Base-by-base conservation (phyloP, 2,329 filamentous ascomycete genomes). In the Acrocalymma vagum region DNA sequence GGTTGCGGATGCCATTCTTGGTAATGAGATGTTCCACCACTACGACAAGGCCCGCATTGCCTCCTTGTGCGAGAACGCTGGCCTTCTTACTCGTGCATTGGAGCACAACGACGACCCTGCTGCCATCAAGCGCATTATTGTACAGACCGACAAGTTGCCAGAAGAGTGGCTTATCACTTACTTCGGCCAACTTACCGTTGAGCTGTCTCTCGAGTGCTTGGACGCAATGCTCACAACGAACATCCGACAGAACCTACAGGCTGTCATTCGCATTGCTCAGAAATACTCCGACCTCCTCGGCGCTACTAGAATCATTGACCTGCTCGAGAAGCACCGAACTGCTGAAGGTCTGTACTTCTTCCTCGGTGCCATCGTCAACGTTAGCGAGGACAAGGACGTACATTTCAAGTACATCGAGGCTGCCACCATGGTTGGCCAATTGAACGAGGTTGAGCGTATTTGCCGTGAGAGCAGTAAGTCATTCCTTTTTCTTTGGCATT, bases 341-440 rank as follows among this genome's bases (percentile, higher is more conserved):
- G 86, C 90, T 3, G 94, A 99, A 72, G 94, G 94, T 69, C 84
- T 99, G 4, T 99, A 94, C 82, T 96, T 96, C 78, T 99, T 96
- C 75, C 84, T 99, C 11, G 94, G 94, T 48, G 96, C 92, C 69
- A 95, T 99, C 58, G 93, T 99, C 72, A 99, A 99, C 70, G 79
- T 99, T 31, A 95, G 90, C 42, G 90, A 97, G 70, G 94, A 97
- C 60, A 81, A 88, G 15, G 94, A 99, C 67, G 94, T 99, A 20
- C 88, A 94, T 68, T 99, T 96, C 85, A 99, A 99, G 80, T 99
- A 99, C 73, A 96, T 99, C 45, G 93, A 99, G 74, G 91, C 94
- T 40, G 94, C 95, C 21, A 96, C 92, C 16, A 88, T 86, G 65
- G 95, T 96, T 83, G 85, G 87, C 20, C 93, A 99, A 72, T 84